phyloP scores from a whole-genome alignment of 2,329 filamentous ascomycete genomes.

The Colletotrichum sp. region DNA sequence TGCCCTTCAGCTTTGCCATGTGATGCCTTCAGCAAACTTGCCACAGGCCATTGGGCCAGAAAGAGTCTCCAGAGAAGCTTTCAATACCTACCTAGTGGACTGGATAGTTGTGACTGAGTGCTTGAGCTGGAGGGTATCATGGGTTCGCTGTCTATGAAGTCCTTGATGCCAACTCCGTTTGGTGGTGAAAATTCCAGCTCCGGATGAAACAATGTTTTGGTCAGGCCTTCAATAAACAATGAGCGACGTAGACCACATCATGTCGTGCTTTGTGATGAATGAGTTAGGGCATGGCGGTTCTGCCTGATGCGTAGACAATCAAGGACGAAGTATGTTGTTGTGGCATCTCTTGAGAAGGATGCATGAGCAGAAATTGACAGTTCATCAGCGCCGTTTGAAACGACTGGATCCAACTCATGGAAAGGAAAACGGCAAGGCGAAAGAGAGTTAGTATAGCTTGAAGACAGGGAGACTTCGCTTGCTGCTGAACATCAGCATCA shows the following conservation, averaged over 20 bases:
- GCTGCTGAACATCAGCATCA: not conserved
- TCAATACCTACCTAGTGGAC: not conserved
- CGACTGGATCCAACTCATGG: accelerated
- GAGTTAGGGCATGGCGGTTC: not conserved
- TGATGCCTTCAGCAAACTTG: not conserved
- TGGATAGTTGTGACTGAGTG: not conserved
- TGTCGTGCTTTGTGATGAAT: not conserved
- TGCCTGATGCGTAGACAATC: not conserved
- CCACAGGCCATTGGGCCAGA: not conserved
- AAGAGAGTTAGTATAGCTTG: not conserved
- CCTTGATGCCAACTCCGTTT: not conserved
- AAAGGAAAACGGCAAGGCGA: not conserved
- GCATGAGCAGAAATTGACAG: not conserved
- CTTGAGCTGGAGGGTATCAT: not conserved
- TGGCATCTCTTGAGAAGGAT: not conserved
- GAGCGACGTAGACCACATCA: not conserved
- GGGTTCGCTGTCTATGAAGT: not conserved
- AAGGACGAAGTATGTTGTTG: not conserved
- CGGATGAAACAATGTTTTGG: not conserved
- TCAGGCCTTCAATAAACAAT: not conserved
- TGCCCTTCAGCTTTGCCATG: not conserved
- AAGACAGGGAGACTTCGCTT: not conserved
- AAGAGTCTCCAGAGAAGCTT: not conserved
- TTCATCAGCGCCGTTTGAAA: not conserved
- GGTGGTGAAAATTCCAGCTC: not conserved